These are phyloP conservation scores for Scheffersomyces cryptocercus DNA, from an alignment of 1,139 yeast genomes.

Conservation along the genomic window DNA sequence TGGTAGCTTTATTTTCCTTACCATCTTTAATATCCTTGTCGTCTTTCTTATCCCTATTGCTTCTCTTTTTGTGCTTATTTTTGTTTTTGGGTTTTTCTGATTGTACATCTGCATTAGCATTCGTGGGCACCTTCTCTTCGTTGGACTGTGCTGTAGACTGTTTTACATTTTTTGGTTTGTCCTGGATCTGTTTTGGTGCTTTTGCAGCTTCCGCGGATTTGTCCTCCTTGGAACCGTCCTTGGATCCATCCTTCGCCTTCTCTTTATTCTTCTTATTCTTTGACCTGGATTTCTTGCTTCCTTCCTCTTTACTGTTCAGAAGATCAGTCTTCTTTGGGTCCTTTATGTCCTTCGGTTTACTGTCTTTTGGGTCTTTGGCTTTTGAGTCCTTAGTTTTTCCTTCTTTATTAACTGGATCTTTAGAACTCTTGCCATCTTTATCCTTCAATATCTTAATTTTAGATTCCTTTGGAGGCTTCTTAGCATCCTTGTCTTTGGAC, in stretches of 20 bases:
- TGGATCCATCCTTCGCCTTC: no score
- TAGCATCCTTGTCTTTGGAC: neutral
- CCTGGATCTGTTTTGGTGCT: no score
- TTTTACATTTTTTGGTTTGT: no score
- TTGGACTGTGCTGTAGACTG: no score
- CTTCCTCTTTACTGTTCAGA: slow-evolving; percentile 1
- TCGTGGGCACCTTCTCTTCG: neutral
- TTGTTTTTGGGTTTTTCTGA: slow-evolving; percentile 1
- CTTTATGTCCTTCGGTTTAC: neutral
- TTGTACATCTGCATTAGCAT: neutral
- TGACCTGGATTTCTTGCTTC: neutral
- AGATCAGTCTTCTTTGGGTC: neutral
- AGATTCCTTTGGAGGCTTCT: neutral
- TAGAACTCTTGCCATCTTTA: neutral
- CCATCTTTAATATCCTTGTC: neutral
- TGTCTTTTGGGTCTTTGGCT: neutral
- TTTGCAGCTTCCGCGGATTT: no score
- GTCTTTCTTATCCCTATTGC: slow-evolving; percentile 1
- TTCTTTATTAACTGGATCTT: neutral
- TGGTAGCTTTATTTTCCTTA: no score
- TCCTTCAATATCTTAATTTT: neutral
- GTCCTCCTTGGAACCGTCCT: no score
- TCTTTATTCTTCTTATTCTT: neutral
- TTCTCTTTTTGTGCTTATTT: neutral
- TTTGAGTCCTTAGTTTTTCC: neutral